phyloP scores from a whole-genome alignment of 352 stramenopile genomes.

The Globisporangium okanoganense region DNA sequence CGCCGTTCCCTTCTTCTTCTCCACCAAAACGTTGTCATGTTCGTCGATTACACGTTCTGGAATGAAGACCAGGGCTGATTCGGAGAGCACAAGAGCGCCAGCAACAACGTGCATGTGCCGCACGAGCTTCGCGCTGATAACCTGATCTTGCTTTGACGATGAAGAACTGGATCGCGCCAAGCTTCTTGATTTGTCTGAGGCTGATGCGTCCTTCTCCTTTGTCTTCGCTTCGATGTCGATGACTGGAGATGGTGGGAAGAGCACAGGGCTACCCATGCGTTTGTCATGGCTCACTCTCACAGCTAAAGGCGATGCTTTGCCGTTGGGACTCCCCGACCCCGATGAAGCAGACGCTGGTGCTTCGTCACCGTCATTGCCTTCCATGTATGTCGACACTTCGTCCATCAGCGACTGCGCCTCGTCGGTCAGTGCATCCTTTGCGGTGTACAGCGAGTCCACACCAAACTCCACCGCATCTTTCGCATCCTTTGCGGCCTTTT shows the following conservation, averaged over 20 bases:
- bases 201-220: neutral
- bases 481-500: constrained; percentile 70
- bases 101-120: constrained; percentile 75
- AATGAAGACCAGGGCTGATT: constrained; percentile 54
- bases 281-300: neutral
- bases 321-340: constrained; percentile 3
- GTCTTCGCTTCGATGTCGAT: neutral
- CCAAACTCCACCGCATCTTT: constrained; percentile 71
- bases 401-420: constrained; percentile 60
- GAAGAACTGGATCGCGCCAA: constrained; percentile 3
- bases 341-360: neutral
- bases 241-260: neutral
- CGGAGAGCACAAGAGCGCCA: constrained; percentile 53
- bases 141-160: constrained; percentile 17
- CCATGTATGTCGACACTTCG: constrained; percentile 60
- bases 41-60: constrained; percentile 72
- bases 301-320: neutral
- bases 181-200: neutral
- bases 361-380: constrained; percentile 16
- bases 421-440: constrained; percentile 61
- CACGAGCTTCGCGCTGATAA: constrained; percentile 62
- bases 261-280: neutral
- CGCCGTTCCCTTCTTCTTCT: constrained; percentile 36
- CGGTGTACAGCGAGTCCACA: constrained; percentile 72
- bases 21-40: constrained; percentile 54